A percentile compares a stretch with the other conserved stretches of the same genome.
Conservation (phyloP, 208 protist genomes). For the Strigomonas culicis region DNA sequence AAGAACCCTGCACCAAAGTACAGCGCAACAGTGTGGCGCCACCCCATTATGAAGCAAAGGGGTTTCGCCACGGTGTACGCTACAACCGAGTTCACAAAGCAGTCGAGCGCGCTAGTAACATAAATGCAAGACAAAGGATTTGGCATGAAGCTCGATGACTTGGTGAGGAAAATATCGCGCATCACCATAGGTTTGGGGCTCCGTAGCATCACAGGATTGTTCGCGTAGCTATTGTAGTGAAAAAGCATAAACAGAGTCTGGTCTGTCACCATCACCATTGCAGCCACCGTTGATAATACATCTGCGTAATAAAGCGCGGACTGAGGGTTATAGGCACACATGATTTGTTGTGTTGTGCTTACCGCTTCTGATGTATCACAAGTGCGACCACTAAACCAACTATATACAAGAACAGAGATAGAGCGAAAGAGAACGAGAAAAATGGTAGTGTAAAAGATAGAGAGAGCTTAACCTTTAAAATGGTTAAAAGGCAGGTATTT, state of each 20-base stretch:
- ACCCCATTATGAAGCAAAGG: conserved; percentile 50
- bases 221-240: conserved; percentile 79
- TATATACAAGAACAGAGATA: not conserved
- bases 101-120: conserved; percentile 48
- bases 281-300: conserved; percentile 41
- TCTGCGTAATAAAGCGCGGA: conserved; percentile 17
- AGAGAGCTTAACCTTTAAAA: not conserved
- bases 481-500: not conserved
- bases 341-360: not conserved
- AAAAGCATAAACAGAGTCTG: conserved; percentile 75
- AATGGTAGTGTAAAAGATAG: not conserved
- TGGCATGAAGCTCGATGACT: conserved; percentile 39
- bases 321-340: not conserved
- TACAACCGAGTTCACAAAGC: conserved; percentile 49
- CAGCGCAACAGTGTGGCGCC: conserved; percentile 42
- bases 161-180: conserved; percentile 83
- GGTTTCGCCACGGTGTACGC: conserved; percentile 63
- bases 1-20: conserved; percentile 73
- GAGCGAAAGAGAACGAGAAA: not conserved
- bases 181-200: conserved; percentile 82
- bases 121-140: conserved; percentile 85
- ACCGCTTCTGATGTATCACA: not conserved
- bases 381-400: not conserved
- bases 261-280: conserved; percentile 61
- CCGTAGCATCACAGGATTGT: conserved; percentile 71